Base-by-base conservation (phyloP, 106 monocot species). In the Cymbidium sinense region DNA sequence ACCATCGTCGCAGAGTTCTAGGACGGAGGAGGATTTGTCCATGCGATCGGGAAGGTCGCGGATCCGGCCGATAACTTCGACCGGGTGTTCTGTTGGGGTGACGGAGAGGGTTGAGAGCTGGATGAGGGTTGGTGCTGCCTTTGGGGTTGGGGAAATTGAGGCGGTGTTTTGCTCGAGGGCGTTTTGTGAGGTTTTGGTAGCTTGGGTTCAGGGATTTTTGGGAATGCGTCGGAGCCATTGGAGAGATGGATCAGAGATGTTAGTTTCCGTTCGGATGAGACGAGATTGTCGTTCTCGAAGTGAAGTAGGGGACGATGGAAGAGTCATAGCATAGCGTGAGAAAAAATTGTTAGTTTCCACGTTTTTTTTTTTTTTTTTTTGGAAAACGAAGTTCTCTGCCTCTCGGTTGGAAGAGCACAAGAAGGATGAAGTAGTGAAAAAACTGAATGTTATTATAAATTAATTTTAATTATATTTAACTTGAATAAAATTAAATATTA, bases 61-160 rank as follows among this genome's bases (percentile, higher is more conserved):
- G 70, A 99, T 87, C 43, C 98, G 85, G 76, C 87, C 79, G 80
- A 99, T 87, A 75, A 99, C 94, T 74, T 99, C 98, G 11, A 99
- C 98, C 11, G 98, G 98, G 84, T 99, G 98, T 84, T 95, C 98
- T 17, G 94, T 92, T 23, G 91, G 89, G 50, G 78, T 74, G 19
- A 54, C 33, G 17, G 39, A 29, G 72, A 61, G 34, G 78, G 20
- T 36, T 79, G 30, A 27, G 85, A 64, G 43, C 5, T 28, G 27
- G 70, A 77, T 12, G 76, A 61, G 12, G 47, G 47, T 47, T 13
- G 1, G 47, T 82, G 80, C 73, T 72, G 61, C 31, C 54, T 50
- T 78, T 89, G 0, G 75, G 85, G 65, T 80, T 84, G 71, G 82
- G 41, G 87, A 91, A 89, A 8, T 88, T 83, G 55, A 93, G 90